Evolutionary conservation across 495 filamentous ascomycete species (phyloP), one percentile per base, ranked within the genome.

Genomic region (Neurospora sp.): DNA sequence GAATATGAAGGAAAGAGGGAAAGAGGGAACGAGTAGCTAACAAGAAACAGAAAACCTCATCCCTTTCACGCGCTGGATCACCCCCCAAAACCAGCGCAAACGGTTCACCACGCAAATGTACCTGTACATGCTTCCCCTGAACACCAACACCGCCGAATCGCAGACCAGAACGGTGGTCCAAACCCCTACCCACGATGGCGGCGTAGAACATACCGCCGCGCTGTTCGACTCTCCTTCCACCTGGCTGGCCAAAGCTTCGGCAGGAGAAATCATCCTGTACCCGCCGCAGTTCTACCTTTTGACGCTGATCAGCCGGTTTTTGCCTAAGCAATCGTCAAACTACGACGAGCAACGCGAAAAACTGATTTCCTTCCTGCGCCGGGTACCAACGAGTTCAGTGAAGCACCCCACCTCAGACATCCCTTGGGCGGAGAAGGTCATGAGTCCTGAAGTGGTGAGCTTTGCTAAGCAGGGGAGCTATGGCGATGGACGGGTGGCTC

Each of bases 21-120:
- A 38, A 42, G 9, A 9, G 20, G 35, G 5, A 70, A 20, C 27
- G 71, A 53, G 71, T 70, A 76, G 38, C 27, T 70, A 35, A 42
- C 22, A 9, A 59, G 90, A 90, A 1, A 9, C 20, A 86, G 91
- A 91, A 0, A 82, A 83, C 69, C 83, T 99, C 38, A 84, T 93
- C 35, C 94, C 94, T 0, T 97, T 97, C 79, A 97, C 93, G 0
- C 89, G 91, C 69, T 98, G 96, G 96, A 86, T 98, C 48, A 98
- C 96, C 3, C 96, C 96, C 0, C 81, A 84, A 3, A 86, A 87
- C 74, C 81, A 91, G 3, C 87, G 89, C 1, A 91, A 89, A 77
- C 87, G 96, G 22, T 99, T 93, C 79, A 91, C 91, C 2, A 97
- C 94, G 9, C 94, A 97, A 78, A 97, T 99, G 94, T 99, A 98